Evolutionary conservation across 345 rosid species (phyloP), one percentile per base, ranked within the genome.

Genomic region (Gossypium bickii): DNA sequence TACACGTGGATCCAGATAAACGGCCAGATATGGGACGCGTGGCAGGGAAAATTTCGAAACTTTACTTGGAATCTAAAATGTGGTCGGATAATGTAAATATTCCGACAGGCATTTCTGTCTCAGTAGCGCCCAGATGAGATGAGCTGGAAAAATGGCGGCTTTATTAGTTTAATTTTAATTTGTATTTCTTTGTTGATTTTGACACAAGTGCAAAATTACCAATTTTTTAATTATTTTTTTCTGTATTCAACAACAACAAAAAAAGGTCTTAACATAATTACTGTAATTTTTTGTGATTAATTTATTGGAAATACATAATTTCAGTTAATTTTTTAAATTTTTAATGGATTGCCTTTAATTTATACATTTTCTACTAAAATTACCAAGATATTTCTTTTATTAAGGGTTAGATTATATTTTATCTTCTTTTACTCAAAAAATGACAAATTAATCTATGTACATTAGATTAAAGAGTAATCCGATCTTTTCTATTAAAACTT

Each of bases 11-110:
- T 66, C 86, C 91, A 3, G 83, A 81, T 80, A 79, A 84, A 41
- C 84, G 98, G 72, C 98, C 97, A 2, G 86, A 88, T 52, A 91
- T 92, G 98, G 89, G 90, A 76, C 91, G 92, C 85, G 98, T 92
- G 71, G 91, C 90, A 2, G 90, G 90, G 3, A 92, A 87, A 74
- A 82, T 92, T n/a, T 94, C 98, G 1, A 87, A 85, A 53, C 3
- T 87, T 71, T 94, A 87, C 78, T 56, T 92, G 34, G 89, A 85
- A 49, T 89, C 97, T 6, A 69, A 56, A 51, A 74, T 8, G 17
- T 94, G 98, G 98, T 82, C 82, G 2, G 81, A 86, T 9, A 81
- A n/a, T 3, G 15, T 90, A 20, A 81, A 77, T 27, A 53, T 82
- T 51, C 90, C 97, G 0, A 80, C 83, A 0, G 87, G 74, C 20